Evolutionary conservation across 768 basidiomycete species (phyloP).

Genomic region (Tricholoma terreum): DNA sequence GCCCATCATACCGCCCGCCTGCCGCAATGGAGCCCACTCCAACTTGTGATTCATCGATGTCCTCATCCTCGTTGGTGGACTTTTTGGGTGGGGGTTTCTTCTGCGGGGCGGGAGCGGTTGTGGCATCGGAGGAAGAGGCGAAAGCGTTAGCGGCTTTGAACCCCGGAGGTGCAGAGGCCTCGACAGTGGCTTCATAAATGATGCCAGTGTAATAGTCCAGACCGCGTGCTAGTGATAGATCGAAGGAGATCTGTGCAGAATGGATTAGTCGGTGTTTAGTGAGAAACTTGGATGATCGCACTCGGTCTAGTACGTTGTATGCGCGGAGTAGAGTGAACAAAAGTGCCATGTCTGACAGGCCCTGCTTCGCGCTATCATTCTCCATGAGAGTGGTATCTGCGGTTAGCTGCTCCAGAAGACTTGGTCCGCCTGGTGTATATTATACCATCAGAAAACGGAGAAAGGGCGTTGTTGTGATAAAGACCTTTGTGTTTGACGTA

Average conservation of each 20-base stretch:
- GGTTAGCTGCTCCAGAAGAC: conserved; percentile 68
- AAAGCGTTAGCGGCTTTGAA: conserved; percentile 55
- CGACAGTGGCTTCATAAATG: conserved; percentile 95
- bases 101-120: conserved; percentile 29
- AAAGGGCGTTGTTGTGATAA: conserved; percentile 3
- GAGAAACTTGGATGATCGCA: conserved; percentile 25
- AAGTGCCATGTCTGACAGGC: conserved; percentile 81
- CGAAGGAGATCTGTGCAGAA: conserved; percentile 79
- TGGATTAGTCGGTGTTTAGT: neutral
- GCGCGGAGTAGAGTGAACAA: conserved; percentile 81
- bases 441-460: neutral
- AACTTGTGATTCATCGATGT: conserved; percentile 87
- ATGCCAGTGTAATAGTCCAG: conserved; percentile 99
- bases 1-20: conserved; percentile 93
- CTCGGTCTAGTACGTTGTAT: conserved; percentile 77
- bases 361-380: conserved; percentile 75
- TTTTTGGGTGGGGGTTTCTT: conserved; percentile 32
- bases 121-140: conserved; percentile 36
- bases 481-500: conserved; percentile 94
- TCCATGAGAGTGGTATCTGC: conserved; percentile 61
- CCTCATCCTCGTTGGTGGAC: conserved; percentile 61
- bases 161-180: conserved; percentile 89
- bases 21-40: conserved; percentile 99
- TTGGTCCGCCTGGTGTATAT: conserved; percentile 59
- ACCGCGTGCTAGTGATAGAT: conserved; percentile 95